These are phyloP conservation scores for Phycomyces nitens DNA, from an alignment of 192 early-diverging fungal species.

Conservation along the genomic window DNA sequence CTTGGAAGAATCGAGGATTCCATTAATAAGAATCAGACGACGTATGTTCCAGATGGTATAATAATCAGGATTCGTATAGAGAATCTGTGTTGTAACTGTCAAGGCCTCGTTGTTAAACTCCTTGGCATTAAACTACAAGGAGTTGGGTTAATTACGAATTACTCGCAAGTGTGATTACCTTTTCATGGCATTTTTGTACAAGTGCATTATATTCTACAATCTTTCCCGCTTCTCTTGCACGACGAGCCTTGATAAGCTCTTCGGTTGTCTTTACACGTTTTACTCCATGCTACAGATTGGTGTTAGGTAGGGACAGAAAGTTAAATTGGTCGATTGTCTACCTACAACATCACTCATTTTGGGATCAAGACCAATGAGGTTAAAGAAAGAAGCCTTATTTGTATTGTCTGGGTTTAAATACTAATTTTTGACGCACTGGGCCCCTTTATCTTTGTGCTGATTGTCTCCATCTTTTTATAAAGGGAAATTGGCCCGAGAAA, in stretches of 20 bases:
- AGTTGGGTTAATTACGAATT: too few species aligned
- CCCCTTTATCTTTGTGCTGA: too few species aligned
- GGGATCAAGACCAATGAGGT: background rate
- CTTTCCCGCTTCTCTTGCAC: slow-evolving; percentile 38
- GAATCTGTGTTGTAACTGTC: slow-evolving; percentile 60
- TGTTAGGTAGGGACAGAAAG: background rate
- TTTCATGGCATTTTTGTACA: slow-evolving; percentile 27
- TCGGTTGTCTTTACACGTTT: slow-evolving; percentile 36
- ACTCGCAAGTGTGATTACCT: slow-evolving; percentile 14
- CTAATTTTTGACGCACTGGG: too few species aligned
- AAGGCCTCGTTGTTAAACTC: slow-evolving; percentile 53
- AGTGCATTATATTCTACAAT: slow-evolving; percentile 42
- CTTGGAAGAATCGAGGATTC: slow-evolving; percentile 28
- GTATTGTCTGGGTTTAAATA: too few species aligned
- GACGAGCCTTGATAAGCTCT: slow-evolving; percentile 32
- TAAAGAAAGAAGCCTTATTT: too few species aligned
- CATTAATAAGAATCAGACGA: slow-evolving; percentile 62
- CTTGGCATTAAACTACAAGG: slow-evolving; percentile 36
- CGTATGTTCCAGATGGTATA: slow-evolving; percentile 96
- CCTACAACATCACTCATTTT: slow-evolving; percentile 1
- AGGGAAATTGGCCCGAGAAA: too few species aligned
- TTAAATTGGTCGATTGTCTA: background rate
- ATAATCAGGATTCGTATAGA: slow-evolving; percentile 84
- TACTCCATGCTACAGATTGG: slow-evolving; percentile 35
- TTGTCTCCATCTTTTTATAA: too few species aligned